A percentile compares a stretch with the other conserved stretches of the same genome.
Evolutionary conservation across 306 rosid species (phyloP).

Genomic region (Vicia villosa): DNA sequence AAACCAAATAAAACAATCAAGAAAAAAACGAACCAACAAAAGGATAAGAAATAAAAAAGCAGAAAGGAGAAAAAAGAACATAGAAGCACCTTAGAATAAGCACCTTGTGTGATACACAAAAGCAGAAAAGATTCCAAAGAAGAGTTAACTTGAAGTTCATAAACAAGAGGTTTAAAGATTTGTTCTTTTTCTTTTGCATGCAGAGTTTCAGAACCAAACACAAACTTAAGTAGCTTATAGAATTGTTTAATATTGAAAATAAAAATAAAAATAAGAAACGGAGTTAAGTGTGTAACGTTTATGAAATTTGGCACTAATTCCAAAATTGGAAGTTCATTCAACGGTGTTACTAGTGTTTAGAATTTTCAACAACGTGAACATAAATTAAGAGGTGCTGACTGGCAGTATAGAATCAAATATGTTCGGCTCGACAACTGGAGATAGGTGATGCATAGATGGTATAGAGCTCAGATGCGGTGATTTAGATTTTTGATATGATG

Average conservation of each 20-base stretch:
- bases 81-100: too few relatives aligned
- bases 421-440: too few relatives aligned
- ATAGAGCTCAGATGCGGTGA: too few relatives aligned
- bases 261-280: neutral
- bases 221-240: neutral
- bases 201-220: slow-evolving; percentile 19
- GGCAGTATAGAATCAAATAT: too few relatives aligned
- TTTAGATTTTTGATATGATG: too few relatives aligned
- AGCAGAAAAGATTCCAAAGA: neutral
- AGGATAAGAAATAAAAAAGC: neutral
- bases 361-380: neutral
- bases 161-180: slow-evolving; percentile 16
- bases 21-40: neutral
- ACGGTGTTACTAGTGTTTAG: neutral
- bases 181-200: slow-evolving; percentile 39
- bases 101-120: too few relatives aligned
- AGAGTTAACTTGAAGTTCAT: neutral
- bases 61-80: neutral
- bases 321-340: slow-evolving; percentile 10
- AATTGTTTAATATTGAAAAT: slow-evolving; percentile 1
- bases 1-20: neutral
- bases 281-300: neutral
- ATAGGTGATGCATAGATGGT: too few relatives aligned
- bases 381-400: neutral
- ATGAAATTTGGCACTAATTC: slow-evolving; percentile 1